phyloP scores from a whole-genome alignment of 73 alveolate genomes.

The Paramecium biaurelia region DNA sequence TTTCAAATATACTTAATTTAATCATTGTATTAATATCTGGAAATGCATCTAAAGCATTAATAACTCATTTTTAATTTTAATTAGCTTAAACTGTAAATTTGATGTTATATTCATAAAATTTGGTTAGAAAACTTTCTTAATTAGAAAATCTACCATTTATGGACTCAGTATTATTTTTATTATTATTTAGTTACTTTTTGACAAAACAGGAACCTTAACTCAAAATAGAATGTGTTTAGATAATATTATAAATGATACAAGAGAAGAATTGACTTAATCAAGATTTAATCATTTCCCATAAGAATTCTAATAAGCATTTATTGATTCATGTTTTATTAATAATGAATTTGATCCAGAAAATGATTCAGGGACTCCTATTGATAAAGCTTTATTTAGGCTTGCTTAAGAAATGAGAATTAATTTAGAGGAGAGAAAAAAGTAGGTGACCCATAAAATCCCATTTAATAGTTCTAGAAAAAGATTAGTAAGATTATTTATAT shows the following conservation, averaged over 20 bases:
- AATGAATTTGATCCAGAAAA: neutral
- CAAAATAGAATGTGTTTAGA: neutral
- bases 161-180: slow-evolving; percentile 68
- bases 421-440: neutral
- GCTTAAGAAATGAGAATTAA: neutral
- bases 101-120: slow-evolving; percentile 72
- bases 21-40: slow-evolving; percentile 70
- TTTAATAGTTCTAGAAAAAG: slow-evolving; percentile 77
- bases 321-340: slow-evolving; percentile 4
- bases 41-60: slow-evolving; percentile 78
- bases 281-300: neutral
- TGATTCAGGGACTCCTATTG: slow-evolving; percentile 69
- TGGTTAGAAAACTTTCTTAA: slow-evolving; percentile 75
- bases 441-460: slow-evolving; percentile 61
- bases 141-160: slow-evolving; percentile 94
- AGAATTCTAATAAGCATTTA: neutral
- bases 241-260: slow-evolving; percentile 6
- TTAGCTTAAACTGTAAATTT: slow-evolving; percentile 77
- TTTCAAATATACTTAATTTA: slow-evolving; percentile 66
- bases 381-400: slow-evolving; percentile 56
- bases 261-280: neutral
- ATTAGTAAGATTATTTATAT: slow-evolving; percentile 17
- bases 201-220: slow-evolving; percentile 91
- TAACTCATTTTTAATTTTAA: slow-evolving; percentile 69
- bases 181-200: neutral